Conservation (phyloP, 2,329 filamentous ascomycete genomes). For the Fusarium armeniacum region DNA sequence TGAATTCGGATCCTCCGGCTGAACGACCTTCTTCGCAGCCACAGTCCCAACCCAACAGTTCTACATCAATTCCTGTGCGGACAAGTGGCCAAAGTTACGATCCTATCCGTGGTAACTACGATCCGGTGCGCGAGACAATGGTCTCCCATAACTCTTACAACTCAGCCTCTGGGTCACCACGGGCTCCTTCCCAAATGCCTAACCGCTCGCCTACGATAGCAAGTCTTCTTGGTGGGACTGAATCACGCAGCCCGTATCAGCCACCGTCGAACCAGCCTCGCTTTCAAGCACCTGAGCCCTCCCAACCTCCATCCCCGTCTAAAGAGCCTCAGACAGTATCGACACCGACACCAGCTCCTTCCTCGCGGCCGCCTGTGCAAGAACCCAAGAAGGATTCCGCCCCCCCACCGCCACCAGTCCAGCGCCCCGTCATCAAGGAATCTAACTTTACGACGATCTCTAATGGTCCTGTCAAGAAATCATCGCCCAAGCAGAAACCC, state of each 20-base stretch:
- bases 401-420: conserved; percentile 52
- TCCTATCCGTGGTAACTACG: conserved; percentile 84
- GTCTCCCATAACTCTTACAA: conserved; percentile 63
- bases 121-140: conserved; percentile 74
- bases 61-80: conserved; percentile 62
- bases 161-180: conserved; percentile 65
- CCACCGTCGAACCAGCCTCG: conserved; percentile 50
- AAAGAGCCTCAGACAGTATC: conserved; percentile 55
- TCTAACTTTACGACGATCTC: conserved; percentile 60
- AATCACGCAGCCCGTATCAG: conserved; percentile 50
- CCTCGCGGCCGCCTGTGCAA: conserved; percentile 49
- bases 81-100: conserved; percentile 89
- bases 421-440: conserved; percentile 55
- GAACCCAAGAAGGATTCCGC: conserved; percentile 59
- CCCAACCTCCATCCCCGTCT: conserved; percentile 61
- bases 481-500: conserved; percentile 64
- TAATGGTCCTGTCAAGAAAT: conserved; percentile 61
- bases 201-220: conserved; percentile 85
- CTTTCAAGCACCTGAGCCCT: conserved; percentile 55
- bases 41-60: conserved; percentile 56
- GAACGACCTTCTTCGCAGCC: conserved; percentile 44
- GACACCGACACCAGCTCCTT: conserved; percentile 53
- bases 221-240: conserved; percentile 75
- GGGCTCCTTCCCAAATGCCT: conserved; percentile 55
- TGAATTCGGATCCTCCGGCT: conserved; percentile 64